These are phyloP conservation scores for Tubosaeta brunneosetosa DNA, from an alignment of 768 basidiomycete species.

Conservation along the genomic window DNA sequence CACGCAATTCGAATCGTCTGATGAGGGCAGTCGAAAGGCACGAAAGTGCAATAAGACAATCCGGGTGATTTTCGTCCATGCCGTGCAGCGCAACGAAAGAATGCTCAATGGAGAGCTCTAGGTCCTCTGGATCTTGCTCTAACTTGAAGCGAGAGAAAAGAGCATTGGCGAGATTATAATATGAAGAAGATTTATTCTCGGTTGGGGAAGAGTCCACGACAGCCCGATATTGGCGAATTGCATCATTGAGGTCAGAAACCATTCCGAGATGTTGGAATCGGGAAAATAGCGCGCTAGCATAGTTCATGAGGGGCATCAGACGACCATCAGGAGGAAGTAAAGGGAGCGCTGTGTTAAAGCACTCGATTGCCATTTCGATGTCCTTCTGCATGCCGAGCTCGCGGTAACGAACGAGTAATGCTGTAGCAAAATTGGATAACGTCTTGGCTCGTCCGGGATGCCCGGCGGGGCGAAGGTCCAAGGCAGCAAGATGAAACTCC, in stretches of 20 bases:
- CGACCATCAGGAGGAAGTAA: slow-evolving; percentile 17
- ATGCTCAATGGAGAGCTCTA: slow-evolving; percentile 21
- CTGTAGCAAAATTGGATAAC: slow-evolving; percentile 28
- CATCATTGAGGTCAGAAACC: slow-evolving; percentile 18
- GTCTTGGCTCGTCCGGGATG: slow-evolving; percentile 23
- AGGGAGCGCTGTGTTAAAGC: slow-evolving; percentile 20
- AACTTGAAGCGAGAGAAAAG: slow-evolving; percentile 28
- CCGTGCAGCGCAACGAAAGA: slow-evolving; percentile 15
- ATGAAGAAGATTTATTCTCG: slow-evolving; percentile 17
- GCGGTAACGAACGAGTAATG: slow-evolving; percentile 26
- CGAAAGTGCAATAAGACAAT: slow-evolving; percentile 13
- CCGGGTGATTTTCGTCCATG: slow-evolving; percentile 15
- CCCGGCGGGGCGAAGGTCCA: slow-evolving; percentile 24
- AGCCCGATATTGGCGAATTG: slow-evolving; percentile 21
- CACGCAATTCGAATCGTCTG: slow-evolving; percentile 16
- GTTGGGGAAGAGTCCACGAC: slow-evolving; percentile 15
- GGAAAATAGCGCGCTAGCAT: slow-evolving; percentile 27
- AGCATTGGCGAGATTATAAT: slow-evolving; percentile 30
- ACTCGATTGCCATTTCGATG: slow-evolving; percentile 26
- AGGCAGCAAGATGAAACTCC: slow-evolving; percentile 23
- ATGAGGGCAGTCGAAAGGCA: slow-evolving; percentile 24
- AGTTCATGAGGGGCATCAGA: slow-evolving; percentile 24
- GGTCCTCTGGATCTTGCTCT: slow-evolving; percentile 14
- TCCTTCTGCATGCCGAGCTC: slow-evolving; percentile 20
- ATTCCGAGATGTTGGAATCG: slow-evolving; percentile 22